Base-by-base conservation (phyloP, 2,329 filamentous ascomycete species). In the Pyrenophora graminea region DNA sequence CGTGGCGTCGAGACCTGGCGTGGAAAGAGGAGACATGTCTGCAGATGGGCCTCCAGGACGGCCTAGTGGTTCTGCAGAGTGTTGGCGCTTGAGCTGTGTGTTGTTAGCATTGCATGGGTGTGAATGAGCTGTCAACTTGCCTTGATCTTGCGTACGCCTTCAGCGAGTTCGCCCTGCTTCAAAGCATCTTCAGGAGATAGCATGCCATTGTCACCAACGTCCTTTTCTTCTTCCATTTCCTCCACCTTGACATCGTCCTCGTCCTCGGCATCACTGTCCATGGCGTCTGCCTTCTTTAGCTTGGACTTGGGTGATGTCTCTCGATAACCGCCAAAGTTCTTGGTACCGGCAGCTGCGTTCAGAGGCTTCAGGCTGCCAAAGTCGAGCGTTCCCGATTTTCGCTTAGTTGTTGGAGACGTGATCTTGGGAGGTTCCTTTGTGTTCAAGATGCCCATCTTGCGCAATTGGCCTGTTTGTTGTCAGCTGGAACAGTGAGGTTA, bases 371-470 rank as follows among this genome's bases (percentile, higher is more conserved):
- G 81, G 49, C 83, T 91, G 12, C 90, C 87, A 67, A 97, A 93
- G 74, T 97, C 91, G 1, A 92, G 82, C 62, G 91, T 89, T 6
- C 87, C 82, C 3, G 91, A 95, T 63, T 91, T 87, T 64, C 92
- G 83, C 75, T 95, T 95, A 33, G 79, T 79, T 1, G 85, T 80
- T 0, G 84, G 83, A 12, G 84, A 79, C 48, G 87, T 84, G 12
- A 63, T 42, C 18, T 84, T 73, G 48, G 77, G 77, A 12, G 81
- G 74, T 70, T 91, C 93, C 4, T 84, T 74, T 7, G 86, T 81
- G 37, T 86, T 82, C 25, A 96, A 76, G 32, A 99, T 90, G 32
- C 93, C 93, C 87, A 99, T 96, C 76, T 97, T 99, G 68, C 92
- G 88, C 43, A 99, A 80, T 86, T 99, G 94, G 45, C 91, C 91